A percentile compares a stretch with the other conserved stretches of the same genome.
phyloP scores from a whole-genome alignment of 208 protist species.

The Histomonas meleagridis region DNA sequence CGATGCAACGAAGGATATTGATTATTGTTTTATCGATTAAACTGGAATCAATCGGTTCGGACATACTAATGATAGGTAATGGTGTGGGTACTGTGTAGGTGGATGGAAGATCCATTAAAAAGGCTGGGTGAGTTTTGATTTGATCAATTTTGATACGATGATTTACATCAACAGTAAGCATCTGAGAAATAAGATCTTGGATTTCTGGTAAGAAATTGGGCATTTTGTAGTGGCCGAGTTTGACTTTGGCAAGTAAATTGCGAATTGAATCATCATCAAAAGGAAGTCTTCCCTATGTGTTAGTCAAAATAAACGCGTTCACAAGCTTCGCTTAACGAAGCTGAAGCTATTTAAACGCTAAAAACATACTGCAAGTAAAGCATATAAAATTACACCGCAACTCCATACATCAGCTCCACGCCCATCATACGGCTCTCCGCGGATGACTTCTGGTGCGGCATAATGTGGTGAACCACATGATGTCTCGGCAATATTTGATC shows the following conservation, averaged over 20 bases:
- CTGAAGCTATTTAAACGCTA: too few relatives aligned
- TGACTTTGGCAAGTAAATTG: not conserved
- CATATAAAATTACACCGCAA: too few relatives aligned
- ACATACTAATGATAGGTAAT: not conserved
- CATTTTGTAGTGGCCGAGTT: not conserved
- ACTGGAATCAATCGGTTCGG: not conserved
- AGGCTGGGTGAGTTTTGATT: constrained; percentile 40
- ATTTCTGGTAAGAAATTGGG: not conserved
- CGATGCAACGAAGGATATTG: not conserved
- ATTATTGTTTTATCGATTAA: not conserved
- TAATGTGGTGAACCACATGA: too few relatives aligned
- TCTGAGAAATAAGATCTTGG: constrained; percentile 38
- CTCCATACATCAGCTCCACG: too few relatives aligned
- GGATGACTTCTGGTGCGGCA: too few relatives aligned
- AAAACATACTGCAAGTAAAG: too few relatives aligned
- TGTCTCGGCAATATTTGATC: too few relatives aligned
- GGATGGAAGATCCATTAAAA: constrained; percentile 22
- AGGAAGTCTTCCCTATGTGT: constrained; percentile 21
- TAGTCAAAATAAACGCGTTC: not conserved
- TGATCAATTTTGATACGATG: constrained; percentile 30
- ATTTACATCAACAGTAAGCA: constrained; percentile 39
- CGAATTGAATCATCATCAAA: constrained; percentile 31
- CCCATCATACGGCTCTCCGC: too few relatives aligned
- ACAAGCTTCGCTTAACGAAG: too few relatives aligned
- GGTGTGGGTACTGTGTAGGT: not conserved